Evolutionary conservation across 805 yeast genomes (phyloP).

Genomic region (Candida sithepensis): DNA sequence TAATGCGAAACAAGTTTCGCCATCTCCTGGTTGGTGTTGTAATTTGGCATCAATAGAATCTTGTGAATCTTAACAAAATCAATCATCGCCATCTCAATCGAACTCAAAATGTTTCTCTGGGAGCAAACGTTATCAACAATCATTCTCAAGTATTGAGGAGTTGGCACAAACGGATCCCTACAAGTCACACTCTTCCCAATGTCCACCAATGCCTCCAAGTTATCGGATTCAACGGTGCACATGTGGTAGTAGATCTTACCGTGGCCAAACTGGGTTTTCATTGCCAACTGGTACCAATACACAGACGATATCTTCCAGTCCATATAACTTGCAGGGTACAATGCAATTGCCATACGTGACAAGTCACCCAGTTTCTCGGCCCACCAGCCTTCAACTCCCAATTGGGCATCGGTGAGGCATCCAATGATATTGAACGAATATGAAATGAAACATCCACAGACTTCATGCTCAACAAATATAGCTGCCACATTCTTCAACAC

Average conservation of each 20-base stretch:
- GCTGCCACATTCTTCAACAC: conserved; percentile 71
- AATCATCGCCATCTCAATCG: conserved; percentile 56
- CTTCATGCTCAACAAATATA: conserved; percentile 69
- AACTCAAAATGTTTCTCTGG: conserved; percentile 56
- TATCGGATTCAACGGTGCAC: conserved; percentile 80
- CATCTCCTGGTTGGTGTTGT: conserved; percentile 49
- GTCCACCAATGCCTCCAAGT: conserved; percentile 72
- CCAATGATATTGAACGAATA: conserved; percentile 64
- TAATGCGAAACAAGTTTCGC: conserved; percentile 60
- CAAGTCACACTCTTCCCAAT: conserved; percentile 77
- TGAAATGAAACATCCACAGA: conserved; percentile 69
- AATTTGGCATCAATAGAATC: conserved; percentile 59
- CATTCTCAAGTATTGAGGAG: conserved; percentile 70
- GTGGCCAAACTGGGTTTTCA: conserved; percentile 73
- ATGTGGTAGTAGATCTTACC: conserved; percentile 85
- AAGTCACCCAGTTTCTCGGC: conserved; percentile 81
- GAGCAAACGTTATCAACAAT: conserved; percentile 76
- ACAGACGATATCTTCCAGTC: conserved; percentile 86
- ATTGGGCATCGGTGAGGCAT: conserved; percentile 49
- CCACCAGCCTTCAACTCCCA: conserved; percentile 73
- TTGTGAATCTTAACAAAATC: conserved; percentile 66
- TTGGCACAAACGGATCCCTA: conserved; percentile 80
- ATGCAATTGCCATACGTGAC: conserved; percentile 83
- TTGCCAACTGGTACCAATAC: conserved; percentile 75
- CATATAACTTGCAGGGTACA: conserved; percentile 72